Evolutionary conservation across 1,284 basidiomycete species (phyloP).

Genomic region (Naganishia sp.): DNA sequence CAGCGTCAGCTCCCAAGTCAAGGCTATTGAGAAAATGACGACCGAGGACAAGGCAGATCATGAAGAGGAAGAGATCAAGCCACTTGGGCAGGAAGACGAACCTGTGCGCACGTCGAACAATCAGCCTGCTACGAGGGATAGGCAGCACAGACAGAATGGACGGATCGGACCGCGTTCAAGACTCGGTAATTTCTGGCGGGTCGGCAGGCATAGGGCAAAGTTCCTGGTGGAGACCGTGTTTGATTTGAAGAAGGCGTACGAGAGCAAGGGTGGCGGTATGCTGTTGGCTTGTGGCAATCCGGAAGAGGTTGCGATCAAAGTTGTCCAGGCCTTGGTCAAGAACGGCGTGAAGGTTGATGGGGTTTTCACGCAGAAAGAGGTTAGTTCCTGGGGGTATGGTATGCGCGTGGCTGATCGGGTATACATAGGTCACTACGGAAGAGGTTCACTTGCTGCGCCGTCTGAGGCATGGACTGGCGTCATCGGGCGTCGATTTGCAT

Average conservation of each 20-base stretch:
- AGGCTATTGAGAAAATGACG: slow-evolving; percentile 7
- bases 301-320: slow-evolving; percentile 52
- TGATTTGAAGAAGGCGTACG: slow-evolving; percentile 55
- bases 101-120: slow-evolving; percentile 9
- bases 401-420: background rate
- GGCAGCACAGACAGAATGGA: background rate
- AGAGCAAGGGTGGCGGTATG: slow-evolving; percentile 55
- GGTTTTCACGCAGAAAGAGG: slow-evolving; percentile 57
- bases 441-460: slow-evolving; percentile 40
- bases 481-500: slow-evolving; percentile 38
- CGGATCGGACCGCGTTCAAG: slow-evolving; percentile 44
- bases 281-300: slow-evolving; percentile 58
- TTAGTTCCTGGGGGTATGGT: slow-evolving; percentile 19
- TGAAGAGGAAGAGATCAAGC: slow-evolving; percentile 31
- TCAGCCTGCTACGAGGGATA: slow-evolving; percentile 13
- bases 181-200: slow-evolving; percentile 58
- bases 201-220: slow-evolving; percentile 51
- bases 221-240: slow-evolving; percentile 59
- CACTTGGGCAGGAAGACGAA: slow-evolving; percentile 22
- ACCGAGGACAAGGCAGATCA: slow-evolving; percentile 20
- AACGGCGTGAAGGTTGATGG: slow-evolving; percentile 53
- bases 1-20: slow-evolving; percentile 35
- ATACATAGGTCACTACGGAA: slow-evolving; percentile 44
- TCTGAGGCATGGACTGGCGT: slow-evolving; percentile 34
- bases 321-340: slow-evolving; percentile 52